A percentile compares a stretch with the other conserved stretches of the same genome.
These are phyloP conservation scores for Aspergillus heteromorphus DNA, from an alignment of 495 filamentous ascomycete species.

Conservation along the genomic window DNA sequence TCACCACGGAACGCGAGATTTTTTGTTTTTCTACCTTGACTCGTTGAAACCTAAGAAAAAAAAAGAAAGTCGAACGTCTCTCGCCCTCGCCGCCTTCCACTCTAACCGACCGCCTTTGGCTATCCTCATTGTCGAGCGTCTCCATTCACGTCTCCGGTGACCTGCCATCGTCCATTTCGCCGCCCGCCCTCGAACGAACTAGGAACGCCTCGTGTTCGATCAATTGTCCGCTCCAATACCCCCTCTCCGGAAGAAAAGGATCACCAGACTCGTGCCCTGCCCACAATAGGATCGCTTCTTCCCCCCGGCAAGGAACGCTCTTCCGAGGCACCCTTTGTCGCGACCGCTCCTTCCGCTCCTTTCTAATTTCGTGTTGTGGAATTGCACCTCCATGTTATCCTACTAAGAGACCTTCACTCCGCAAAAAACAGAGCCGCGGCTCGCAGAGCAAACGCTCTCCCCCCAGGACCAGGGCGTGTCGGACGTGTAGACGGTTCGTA, in stretches of 20 bases:
- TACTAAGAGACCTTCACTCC: constrained; percentile 36
- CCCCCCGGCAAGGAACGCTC: constrained; percentile 15
- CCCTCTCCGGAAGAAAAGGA: constrained; percentile 3
- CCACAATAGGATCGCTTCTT: constrained; percentile 7
- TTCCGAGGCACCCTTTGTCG: constrained; percentile 13
- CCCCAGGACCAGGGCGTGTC: constrained; percentile 38
- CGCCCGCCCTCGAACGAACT: neutral
- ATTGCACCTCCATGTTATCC: constrained; percentile 36
- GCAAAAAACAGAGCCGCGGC: constrained; percentile 35
- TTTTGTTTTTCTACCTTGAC: constrained; percentile 12
- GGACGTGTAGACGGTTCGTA: constrained; percentile 47
- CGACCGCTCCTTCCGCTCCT: constrained; percentile 18
- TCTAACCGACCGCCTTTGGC: constrained; percentile 11
- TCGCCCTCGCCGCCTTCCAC: neutral
- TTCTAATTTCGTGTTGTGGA: constrained; percentile 24
- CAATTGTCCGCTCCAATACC: constrained; percentile 2
- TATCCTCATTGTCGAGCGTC: neutral
- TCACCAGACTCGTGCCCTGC: constrained; percentile 1
- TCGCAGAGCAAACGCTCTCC: constrained; percentile 39
- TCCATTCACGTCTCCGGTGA: neutral
- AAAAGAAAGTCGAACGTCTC: constrained; percentile 6
- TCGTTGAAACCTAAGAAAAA: constrained; percentile 3
- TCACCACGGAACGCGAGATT: constrained; percentile 29
- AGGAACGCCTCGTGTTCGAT: constrained; percentile 3
- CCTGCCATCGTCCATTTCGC: neutral